Conservation (phyloP, 495 filamentous ascomycete species). For the Talaromyces nanjingensis region DNA sequence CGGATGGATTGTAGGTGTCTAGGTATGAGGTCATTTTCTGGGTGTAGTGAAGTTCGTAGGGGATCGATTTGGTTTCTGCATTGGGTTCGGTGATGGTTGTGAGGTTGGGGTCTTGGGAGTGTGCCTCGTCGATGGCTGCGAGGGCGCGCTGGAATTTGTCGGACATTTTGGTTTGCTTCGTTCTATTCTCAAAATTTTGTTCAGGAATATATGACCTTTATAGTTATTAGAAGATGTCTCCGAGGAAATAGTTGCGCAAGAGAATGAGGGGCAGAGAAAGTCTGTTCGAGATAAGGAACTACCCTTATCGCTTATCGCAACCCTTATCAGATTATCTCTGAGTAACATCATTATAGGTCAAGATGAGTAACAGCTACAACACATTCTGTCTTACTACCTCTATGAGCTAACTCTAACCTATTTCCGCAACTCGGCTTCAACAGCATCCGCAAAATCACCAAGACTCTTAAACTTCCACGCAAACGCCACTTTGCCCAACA, state of each 20-base stretch:
- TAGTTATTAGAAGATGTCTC: background rate
- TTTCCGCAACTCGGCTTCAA: conserved; percentile 35
- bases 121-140: conserved; percentile 62
- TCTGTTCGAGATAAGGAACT: background rate
- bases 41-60: conserved; percentile 77
- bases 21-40: conserved; percentile 70
- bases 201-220: background rate
- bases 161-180: conserved; percentile 16
- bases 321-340: background rate
- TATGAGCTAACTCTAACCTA: background rate
- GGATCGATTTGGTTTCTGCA: conserved; percentile 22
- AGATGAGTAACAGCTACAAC: background rate
- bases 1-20: conserved; percentile 39
- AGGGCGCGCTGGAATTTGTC: conserved; percentile 42
- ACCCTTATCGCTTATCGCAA: background rate
- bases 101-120: conserved; percentile 58
- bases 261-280: background rate
- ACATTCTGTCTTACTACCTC: background rate
- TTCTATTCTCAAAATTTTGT: background rate
- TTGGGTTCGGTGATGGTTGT: conserved; percentile 13
- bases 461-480: conserved; percentile 58
- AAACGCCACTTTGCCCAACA: conserved; percentile 39
- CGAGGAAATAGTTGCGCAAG: background rate
- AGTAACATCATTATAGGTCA: background rate
- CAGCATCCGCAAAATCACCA: conserved; percentile 64